A percentile compares a stretch with the other conserved stretches of the same genome.
Evolutionary conservation across 1,284 basidiomycete species (phyloP).

Genomic region (Blastosporella zonata): DNA sequence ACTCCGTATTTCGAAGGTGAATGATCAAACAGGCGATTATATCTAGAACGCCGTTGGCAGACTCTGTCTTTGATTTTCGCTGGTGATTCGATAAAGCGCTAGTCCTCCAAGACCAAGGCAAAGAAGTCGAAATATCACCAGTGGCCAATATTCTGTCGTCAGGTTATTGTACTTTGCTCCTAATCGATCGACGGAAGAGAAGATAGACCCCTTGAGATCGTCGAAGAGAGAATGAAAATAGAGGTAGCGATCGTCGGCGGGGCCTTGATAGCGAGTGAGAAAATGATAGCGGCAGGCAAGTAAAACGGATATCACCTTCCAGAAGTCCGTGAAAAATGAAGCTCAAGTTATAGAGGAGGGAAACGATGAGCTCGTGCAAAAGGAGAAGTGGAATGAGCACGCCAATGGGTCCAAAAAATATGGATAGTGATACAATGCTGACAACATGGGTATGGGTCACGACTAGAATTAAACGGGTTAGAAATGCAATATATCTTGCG

Average conservation of each 20-base stretch:
- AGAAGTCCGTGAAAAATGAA: slow-evolving; percentile 33
- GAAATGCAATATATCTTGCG: not conserved
- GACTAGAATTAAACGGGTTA: slow-evolving; percentile 19
- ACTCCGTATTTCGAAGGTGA: no score
- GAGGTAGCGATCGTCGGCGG: slow-evolving; percentile 30
- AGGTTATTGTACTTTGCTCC: slow-evolving; percentile 35
- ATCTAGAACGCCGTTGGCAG: not conserved
- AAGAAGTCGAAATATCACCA: slow-evolving; percentile 31
- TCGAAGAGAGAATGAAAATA: slow-evolving; percentile 29
- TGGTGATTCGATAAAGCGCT: slow-evolving; percentile 29
- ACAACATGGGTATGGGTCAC: slow-evolving; percentile 24
- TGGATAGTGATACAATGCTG: slow-evolving; percentile 31
- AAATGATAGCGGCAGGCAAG: not conserved
- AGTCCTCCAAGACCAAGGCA: slow-evolving; percentile 27
- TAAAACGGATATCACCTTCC: slow-evolving; percentile 21
- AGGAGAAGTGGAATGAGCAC: slow-evolving; percentile 35
- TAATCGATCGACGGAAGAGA: slow-evolving; percentile 33
- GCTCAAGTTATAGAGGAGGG: slow-evolving; percentile 29
- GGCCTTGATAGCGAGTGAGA: slow-evolving; percentile 19
- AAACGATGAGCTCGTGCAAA: slow-evolving; percentile 33
- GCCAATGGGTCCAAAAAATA: slow-evolving; percentile 42
- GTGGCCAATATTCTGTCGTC: slow-evolving; percentile 31
- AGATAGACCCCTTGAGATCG: slow-evolving; percentile 33
- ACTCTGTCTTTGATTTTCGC: slow-evolving; percentile 7
- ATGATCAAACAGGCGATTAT: not conserved